Conservation (phyloP, 176 grass and related monocot species). For the Paspalum vaginatum region DNA sequence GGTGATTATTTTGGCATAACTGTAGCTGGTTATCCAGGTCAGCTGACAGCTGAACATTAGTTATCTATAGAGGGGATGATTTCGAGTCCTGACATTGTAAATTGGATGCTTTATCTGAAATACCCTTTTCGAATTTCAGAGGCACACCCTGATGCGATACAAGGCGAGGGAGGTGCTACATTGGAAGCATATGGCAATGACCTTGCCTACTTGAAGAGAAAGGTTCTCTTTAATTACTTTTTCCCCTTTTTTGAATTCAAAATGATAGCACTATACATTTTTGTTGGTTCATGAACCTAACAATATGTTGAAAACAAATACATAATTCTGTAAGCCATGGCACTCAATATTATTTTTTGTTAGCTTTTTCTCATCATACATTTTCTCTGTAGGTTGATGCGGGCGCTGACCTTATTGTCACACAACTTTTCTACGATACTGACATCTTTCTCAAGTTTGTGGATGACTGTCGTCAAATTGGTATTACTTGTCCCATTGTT, state of each 20-base stretch:
- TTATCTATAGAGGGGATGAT: slow-evolving; percentile 3
- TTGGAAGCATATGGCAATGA: slow-evolving; percentile 73
- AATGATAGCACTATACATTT: slow-evolving; percentile 15
- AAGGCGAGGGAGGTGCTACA: slow-evolving; percentile 67
- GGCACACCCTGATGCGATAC: slow-evolving; percentile 87
- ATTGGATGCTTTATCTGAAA: slow-evolving; percentile 22
- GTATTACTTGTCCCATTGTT: slow-evolving; percentile 89
- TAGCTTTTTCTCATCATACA: slow-evolving; percentile 13
- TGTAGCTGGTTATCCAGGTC: slow-evolving; percentile 92
- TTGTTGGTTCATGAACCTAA: slow-evolving; percentile 25
- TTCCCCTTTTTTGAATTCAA: slow-evolving; percentile 6
- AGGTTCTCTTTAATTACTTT: slow-evolving; percentile 49
- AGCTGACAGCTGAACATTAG: slow-evolving; percentile 25
- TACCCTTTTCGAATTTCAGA: slow-evolving; percentile 51
- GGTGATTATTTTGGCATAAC: slow-evolving; percentile 92
- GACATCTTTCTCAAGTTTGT: slow-evolving; percentile 94
- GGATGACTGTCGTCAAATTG: slow-evolving; percentile 85
- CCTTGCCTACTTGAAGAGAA: slow-evolving; percentile 89
- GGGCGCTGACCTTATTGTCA: slow-evolving; percentile 82
- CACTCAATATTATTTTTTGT: slow-evolving; percentile 5
- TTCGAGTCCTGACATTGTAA: slow-evolving; percentile 5
- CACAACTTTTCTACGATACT: slow-evolving; percentile 87
- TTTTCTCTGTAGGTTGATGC: slow-evolving; percentile 70
- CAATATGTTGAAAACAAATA: slow-evolving; percentile 9
- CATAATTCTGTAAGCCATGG: slow-evolving; percentile 11